A percentile compares a stretch with the other conserved stretches of the same genome.
Evolutionary conservation across 176 grass and related monocot genomes (phyloP).

Genomic region (Pharus latifolius): DNA sequence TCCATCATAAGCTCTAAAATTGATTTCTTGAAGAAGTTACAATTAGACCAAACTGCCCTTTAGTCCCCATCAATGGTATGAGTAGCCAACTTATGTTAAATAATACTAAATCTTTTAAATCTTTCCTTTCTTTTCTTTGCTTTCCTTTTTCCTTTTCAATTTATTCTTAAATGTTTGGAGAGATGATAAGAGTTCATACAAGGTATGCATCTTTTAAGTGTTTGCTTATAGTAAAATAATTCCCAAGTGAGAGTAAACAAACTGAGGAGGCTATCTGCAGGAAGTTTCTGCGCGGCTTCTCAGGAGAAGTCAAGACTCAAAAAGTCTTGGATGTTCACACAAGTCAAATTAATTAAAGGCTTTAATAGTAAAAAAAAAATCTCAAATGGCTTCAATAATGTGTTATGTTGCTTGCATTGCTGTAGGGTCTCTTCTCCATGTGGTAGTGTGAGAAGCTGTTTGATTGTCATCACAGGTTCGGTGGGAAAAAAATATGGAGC

Average conservation of each 20-base stretch:
- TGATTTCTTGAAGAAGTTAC: too few relatives aligned
- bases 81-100: too few relatives aligned
- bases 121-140: too few relatives aligned
- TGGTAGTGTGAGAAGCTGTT: too few relatives aligned
- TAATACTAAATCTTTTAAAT: too few relatives aligned
- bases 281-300: slow-evolving; percentile 16
- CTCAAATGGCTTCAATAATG: not conserved
- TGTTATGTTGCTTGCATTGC: too few relatives aligned
- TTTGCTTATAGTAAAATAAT: too few relatives aligned
- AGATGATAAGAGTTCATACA: not conserved
- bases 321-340: slow-evolving; percentile 24
- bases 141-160: not conserved
- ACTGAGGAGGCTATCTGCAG: not conserved
- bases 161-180: not conserved
- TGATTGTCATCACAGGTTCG: too few relatives aligned
- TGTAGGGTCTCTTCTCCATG: not conserved
- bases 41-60: too few relatives aligned
- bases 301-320: not conserved
- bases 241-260: not conserved
- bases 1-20: too few relatives aligned
- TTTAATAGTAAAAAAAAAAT: not conserved
- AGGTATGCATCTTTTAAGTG: not conserved
- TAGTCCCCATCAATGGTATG: too few relatives aligned
- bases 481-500: too few relatives aligned
- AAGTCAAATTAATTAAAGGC: slow-evolving; percentile 11